phyloP scores from a whole-genome alignment of 176 grass and related monocot genomes.

The Tillandsia fasciculata region DNA sequence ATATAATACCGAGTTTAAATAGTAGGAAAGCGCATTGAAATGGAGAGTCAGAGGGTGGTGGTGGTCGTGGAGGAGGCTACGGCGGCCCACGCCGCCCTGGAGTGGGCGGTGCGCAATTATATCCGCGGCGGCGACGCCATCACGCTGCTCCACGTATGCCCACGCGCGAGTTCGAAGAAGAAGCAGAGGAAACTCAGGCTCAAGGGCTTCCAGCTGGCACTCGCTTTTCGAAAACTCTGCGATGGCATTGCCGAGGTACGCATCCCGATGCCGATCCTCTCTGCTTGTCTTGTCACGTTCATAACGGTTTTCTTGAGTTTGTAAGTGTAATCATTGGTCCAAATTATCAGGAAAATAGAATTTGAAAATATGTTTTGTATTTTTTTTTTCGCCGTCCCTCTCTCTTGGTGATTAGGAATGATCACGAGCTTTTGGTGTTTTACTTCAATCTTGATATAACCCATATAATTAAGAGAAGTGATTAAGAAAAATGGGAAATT shows the following conservation, averaged over 20 bases:
- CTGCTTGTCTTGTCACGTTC: background rate
- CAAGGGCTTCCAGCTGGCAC: slow-evolving; percentile 77
- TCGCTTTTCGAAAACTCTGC: slow-evolving; percentile 93
- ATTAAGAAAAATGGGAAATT: too few relatives aligned
- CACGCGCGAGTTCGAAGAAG: slow-evolving; percentile 35
- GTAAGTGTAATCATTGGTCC: too few relatives aligned
- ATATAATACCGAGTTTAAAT: too few relatives aligned
- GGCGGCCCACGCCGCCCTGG: slow-evolving; percentile 50
- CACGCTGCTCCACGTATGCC: slow-evolving; percentile 84
- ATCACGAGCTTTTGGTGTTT: too few relatives aligned
- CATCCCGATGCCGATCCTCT: background rate
- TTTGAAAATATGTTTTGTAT: too few relatives aligned
- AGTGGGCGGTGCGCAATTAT: slow-evolving; percentile 82
- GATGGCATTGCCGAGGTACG: slow-evolving; percentile 77
- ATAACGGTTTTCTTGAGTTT: background rate
- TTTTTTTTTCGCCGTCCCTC: too few relatives aligned
- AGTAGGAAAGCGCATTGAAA: background rate
- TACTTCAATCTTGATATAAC: too few relatives aligned
- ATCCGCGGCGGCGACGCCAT: slow-evolving; percentile 75
- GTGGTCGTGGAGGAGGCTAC: slow-evolving; percentile 78
- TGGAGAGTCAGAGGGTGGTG: slow-evolving; percentile 82
- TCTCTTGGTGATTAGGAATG: too few relatives aligned
- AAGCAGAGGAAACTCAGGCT: slow-evolving; percentile 48
- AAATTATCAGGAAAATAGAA: too few relatives aligned
- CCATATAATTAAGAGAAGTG: too few relatives aligned